A percentile compares a stretch with the other conserved stretches of the same genome.
These are phyloP conservation scores for Xylaria digitata DNA, from an alignment of 2,329 filamentous ascomycete species.

Conservation along the genomic window DNA sequence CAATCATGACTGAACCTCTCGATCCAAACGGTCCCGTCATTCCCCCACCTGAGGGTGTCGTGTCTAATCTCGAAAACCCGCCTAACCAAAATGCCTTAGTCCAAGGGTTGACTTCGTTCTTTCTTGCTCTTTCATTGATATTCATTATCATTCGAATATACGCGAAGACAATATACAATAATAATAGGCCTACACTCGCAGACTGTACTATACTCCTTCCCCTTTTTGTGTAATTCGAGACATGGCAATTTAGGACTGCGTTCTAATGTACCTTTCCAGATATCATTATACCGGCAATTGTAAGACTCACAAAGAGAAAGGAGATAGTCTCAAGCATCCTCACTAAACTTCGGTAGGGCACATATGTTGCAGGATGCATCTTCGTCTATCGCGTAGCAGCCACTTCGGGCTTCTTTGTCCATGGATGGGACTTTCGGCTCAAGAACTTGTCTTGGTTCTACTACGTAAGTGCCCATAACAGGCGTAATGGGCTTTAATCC, in stretches of 20 bases:
- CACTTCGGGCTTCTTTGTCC: slow-evolving; percentile 19
- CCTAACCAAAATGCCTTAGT: slow-evolving; percentile 28
- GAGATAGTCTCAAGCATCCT: background rate
- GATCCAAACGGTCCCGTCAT: slow-evolving; percentile 21
- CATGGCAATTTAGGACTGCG: background rate
- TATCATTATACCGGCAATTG: slow-evolving; percentile 26
- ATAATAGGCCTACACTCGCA: slow-evolving; percentile 17
- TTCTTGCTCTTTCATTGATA: slow-evolving; percentile 20
- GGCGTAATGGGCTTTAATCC: background rate
- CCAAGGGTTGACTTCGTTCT: slow-evolving; percentile 22
- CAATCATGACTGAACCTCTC: background rate
- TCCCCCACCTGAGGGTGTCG: slow-evolving; percentile 20
- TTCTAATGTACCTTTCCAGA: slow-evolving; percentile 12
- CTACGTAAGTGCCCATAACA: background rate
- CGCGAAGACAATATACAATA: slow-evolving; percentile 21
- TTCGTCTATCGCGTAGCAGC: slow-evolving; percentile 12
- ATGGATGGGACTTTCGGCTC: slow-evolving; percentile 14
- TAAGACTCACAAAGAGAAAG: slow-evolving; percentile 7
- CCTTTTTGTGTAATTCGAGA: background rate
- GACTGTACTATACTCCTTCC: slow-evolving; percentile 20
- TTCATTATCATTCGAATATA: slow-evolving; percentile 25
- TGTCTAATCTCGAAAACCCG: slow-evolving; percentile 27
- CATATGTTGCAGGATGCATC: slow-evolving; percentile 12
- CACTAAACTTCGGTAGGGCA: background rate
- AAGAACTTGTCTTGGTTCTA: slow-evolving; percentile 3